Base-by-base conservation (phyloP, 2,329 filamentous ascomycete species). In the Microdochium trichocladiopsis region DNA sequence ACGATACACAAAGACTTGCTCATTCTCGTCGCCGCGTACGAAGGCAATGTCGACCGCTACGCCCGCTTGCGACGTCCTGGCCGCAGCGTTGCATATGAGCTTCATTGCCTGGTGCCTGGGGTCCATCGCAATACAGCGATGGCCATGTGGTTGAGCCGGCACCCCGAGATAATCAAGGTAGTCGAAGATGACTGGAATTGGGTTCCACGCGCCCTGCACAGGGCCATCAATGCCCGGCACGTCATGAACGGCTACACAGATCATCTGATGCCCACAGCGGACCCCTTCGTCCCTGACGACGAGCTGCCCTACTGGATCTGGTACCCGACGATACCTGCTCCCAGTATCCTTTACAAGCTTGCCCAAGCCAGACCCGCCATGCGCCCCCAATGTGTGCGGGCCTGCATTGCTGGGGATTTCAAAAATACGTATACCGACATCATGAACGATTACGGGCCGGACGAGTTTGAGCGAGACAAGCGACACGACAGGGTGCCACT, bases 21-120 rank as follows among this genome's bases (percentile, higher is more conserved):
- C 1, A 69, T 73, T 12, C 55, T 61, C 4, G 61, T 67, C 50
- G 68, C 71, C 0, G 70, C 69, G 0, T 72, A 66, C 22, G 53
- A 61, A 1, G 70, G 71, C 2, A 63, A 74, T 21, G 54, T 73
- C 5, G 70, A 75, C 47, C 65, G 70, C 2, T 74, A 72, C 41
- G 22, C 51, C 0, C 64, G 70, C 1, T 59, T 75, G 0, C 58
- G 61, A 16, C 57, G 67, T 10, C 69, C 66, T 8, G 28, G 28
- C 3, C 36, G 48, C 2, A 28, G 57, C 43, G 28, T 69, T 2
- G 2, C 48, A 8, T 25, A 53, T 5, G 69, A 73, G 52, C 8
- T 56, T 2, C 11, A 24, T 9, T 66, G 61, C 37, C 52, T 69
- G 6, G 45, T 69, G 2, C 63, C 60, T 2, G 70, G 69, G 14